Base-by-base conservation (phyloP, 108 stramenopile species). In the Schizochytrium sp. region DNA sequence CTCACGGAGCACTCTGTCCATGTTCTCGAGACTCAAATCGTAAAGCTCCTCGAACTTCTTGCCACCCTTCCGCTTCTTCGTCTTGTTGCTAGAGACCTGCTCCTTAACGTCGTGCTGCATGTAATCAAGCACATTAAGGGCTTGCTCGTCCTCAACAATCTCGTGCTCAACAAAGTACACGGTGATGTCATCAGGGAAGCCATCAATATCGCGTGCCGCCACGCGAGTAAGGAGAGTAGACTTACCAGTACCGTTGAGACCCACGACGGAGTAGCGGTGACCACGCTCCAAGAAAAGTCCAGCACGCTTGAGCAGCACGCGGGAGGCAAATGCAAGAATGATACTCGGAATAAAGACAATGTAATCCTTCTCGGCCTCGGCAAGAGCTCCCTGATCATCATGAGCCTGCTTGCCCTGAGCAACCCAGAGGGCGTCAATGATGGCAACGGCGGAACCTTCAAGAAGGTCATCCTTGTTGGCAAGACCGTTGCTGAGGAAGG, bases 201-300 rank as follows among this genome's bases (percentile, higher is more conserved):
- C 76, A 83, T 83, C 76, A 28, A 83, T 89, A 57, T 89, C 89
- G 45, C 38, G 15, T 15, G 96, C 97, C 4, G 96, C 97, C 95
- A 98, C 96, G 72, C 97, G 96, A 92, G 96, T 96, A n/a, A 97
- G 90, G 40, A 98, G 91, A 3, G 97, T 96, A 12, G 93, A 94
- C 89, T 97, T 97, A 38, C 97, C 97, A 49, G 92, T 91, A 12
- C 97, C 97, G 90, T 98, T 97, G 72, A 95, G 89, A 40, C 97
- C 97, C 49, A 98, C 97, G 0, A 98, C 89, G 8, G 89, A 57
- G 76, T 83, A 83, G 5, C 76, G 76, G 47, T 83, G 76, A 5
- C 76, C 76, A 40, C 76, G 76, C 76, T 83, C 76, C 76, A 83
- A 83, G 55, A 55, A 83, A 8, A 83, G 76, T 2, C 76, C 76